Base-by-base conservation (phyloP, 108 stramenopile species). In the Parietichytrium sp. region DNA sequence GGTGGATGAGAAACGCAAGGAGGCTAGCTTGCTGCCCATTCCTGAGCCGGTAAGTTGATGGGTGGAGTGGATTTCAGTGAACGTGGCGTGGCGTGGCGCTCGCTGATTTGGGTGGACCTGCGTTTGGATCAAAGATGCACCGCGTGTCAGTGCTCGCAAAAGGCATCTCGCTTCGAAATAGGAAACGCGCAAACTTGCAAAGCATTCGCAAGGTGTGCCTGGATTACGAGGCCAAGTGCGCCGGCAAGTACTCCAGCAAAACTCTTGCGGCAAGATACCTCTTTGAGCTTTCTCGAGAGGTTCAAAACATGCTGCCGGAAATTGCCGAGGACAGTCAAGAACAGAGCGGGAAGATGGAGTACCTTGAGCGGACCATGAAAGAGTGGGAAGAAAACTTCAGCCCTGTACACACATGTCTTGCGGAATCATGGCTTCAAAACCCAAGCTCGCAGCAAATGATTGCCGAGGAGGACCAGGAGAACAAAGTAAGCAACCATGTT, bases 201-300 rank as follows among this genome's bases (percentile, higher is more conserved):
- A 89, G 88, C 45, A 83, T 93, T 29, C 88, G 88, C 47, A 84
- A 91, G 31, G 83, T 92, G 30, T 93, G 93, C 87, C 86, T 91
- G 55, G 91, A 92, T 61, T 93, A 92, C 78, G 90, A 93, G 61
- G 51, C 84, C 23, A 93, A 93, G 85, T 92, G 92, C 81, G 79
- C 86, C 8, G 92, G 93, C 10, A 78, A 87, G 25, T 89, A 89
- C 84, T 42, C 83, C 54, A 86, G 89, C 52, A 82, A 89, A 52
- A 90, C 90, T 29, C 90, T 92, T 27, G 92, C 91, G 16, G 92
- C 92, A 45, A 83, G 92, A 38, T 92, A 91, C 84, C 84, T 93
- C 13, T 91, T 90, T 52, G 90, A 93, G 81, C 86, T 93, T 55
- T 82, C 86, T 1, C 83, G 87, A 3, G 92, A 93, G 79, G 89